Percentiles rank a stretch among this genome's conserved stretches.
These are phyloP conservation scores for Wilhelminamyces savonicus DNA, from an alignment of 805 yeast species.

Conservation along the genomic window DNA sequence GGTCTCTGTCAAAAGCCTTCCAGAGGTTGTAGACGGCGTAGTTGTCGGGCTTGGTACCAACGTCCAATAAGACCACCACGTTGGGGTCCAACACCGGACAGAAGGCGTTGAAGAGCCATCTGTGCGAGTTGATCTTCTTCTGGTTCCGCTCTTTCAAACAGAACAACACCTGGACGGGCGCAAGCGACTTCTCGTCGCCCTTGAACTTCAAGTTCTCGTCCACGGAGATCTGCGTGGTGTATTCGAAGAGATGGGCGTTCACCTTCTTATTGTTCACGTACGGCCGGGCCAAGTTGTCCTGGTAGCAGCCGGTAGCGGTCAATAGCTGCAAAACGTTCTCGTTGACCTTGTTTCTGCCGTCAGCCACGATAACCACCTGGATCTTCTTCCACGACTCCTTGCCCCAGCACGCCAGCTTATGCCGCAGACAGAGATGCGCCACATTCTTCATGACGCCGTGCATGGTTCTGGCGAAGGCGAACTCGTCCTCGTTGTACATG, in stretches of 20 bases:
- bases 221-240: constrained; percentile 90
- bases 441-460: constrained; percentile 92
- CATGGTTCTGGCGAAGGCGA: constrained; percentile 83
- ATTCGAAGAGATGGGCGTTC: constrained; percentile 89
- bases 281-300: constrained; percentile 95
- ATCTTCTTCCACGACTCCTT: constrained; percentile 95
- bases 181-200: constrained; percentile 83
- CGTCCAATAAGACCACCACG: constrained; percentile 84
- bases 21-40: constrained; percentile 88
- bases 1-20: constrained; percentile 95
- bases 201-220: constrained; percentile 85
- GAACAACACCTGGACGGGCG: constrained; percentile 91
- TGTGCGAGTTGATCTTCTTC: constrained; percentile 92
- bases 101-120: constrained; percentile 95
- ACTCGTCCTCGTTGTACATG: constrained; percentile 95
- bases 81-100: constrained; percentile 91
- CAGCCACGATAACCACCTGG: constrained; percentile 86
- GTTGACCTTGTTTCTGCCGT: constrained; percentile 86
- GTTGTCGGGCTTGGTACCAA: constrained; percentile 93
- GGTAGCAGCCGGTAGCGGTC: constrained; percentile 95
- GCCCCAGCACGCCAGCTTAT: constrained; percentile 88
- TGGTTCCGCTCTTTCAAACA: constrained; percentile 89
- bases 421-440: constrained; percentile 78
- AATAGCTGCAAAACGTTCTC: constrained; percentile 81
- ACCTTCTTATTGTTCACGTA: constrained; percentile 89